Conservation (phyloP, 2,329 filamentous ascomycete genomes). For the Phoma herbarum region DNA sequence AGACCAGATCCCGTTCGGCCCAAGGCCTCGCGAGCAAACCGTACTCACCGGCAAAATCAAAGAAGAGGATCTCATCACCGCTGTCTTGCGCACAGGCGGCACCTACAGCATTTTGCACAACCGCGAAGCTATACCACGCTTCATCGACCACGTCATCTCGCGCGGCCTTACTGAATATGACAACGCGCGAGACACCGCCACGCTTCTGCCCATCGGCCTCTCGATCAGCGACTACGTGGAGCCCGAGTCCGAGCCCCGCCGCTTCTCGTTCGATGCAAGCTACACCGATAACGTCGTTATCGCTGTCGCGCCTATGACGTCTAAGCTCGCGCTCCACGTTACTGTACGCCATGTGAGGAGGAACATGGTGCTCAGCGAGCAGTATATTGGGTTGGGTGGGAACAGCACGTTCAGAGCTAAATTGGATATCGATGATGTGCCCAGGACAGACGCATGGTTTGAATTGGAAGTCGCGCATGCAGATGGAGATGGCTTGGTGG, state of each 20-base stretch:
- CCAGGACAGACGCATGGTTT: conserved; percentile 36
- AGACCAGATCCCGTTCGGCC: conserved; percentile 1
- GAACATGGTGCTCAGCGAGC: conserved; percentile 29
- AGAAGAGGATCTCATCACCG: conserved; percentile 34
- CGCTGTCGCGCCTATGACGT: conserved; percentile 28
- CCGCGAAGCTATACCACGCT: conserved; percentile 21
- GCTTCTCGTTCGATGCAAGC: conserved; percentile 33
- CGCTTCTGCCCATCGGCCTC: conserved; percentile 28
- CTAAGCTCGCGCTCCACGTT: conserved; percentile 24
- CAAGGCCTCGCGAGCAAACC: neutral
- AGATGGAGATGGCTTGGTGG: conserved; percentile 22
- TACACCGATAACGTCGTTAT: conserved; percentile 27
- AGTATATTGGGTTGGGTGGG: conserved; percentile 26
- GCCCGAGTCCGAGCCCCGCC: conserved; percentile 28
- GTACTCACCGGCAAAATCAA: conserved; percentile 8
- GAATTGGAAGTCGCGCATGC: conserved; percentile 35
- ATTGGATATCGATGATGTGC: conserved; percentile 30
- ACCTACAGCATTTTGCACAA: conserved; percentile 34
- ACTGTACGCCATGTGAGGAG: conserved; percentile 28
- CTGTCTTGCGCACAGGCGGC: conserved; percentile 32
- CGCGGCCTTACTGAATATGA: conserved; percentile 35
- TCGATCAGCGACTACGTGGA: conserved; percentile 32
- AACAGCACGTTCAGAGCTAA: conserved; percentile 29
- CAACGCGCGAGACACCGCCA: conserved; percentile 35
- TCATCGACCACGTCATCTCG: conserved; percentile 32